phyloP scores from a whole-genome alignment of 305 asterid species.

The Striga hermonthica region DNA sequence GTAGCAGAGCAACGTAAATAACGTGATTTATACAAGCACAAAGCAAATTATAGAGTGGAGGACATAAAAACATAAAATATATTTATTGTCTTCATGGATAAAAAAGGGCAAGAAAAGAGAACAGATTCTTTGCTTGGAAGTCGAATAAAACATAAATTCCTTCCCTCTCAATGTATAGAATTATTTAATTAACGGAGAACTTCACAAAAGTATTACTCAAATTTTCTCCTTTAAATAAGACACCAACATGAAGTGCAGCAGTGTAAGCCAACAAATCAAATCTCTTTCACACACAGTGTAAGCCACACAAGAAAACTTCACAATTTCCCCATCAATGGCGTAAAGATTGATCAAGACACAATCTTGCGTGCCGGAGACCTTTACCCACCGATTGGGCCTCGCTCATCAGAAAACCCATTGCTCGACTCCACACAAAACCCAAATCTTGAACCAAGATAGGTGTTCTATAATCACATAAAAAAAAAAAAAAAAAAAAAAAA shows the following conservation, averaged over 20 bases:
- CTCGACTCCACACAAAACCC: background rate
- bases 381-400: constrained; percentile 8
- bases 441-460: background rate
- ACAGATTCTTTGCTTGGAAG: constrained; percentile 41
- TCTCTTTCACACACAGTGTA: background rate
- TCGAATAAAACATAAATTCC: constrained; percentile 25
- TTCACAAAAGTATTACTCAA: constrained; percentile 2
- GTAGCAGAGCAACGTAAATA: too few species aligned
- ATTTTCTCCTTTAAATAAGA: constrained; percentile 23
- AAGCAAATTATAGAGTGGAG: background rate
- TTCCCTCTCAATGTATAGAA: constrained; percentile 5
- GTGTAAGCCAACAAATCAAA: constrained; percentile 37
- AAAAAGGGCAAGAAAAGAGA: background rate
- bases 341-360: constrained; percentile 26
- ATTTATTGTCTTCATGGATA: background rate
- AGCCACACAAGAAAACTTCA: background rate
- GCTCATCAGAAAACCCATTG: constrained; percentile 1
- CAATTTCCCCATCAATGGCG: constrained; percentile 39
- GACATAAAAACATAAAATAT: background rate
- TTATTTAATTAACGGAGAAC: constrained; percentile 19
- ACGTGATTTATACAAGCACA: too few species aligned
- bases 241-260: constrained; percentile 45
- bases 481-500: background rate
- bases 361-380: constrained; percentile 43
- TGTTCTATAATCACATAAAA: background rate